Conservation (phyloP, 495 filamentous ascomycete species). For the Xanthoparmelia taractica region DNA sequence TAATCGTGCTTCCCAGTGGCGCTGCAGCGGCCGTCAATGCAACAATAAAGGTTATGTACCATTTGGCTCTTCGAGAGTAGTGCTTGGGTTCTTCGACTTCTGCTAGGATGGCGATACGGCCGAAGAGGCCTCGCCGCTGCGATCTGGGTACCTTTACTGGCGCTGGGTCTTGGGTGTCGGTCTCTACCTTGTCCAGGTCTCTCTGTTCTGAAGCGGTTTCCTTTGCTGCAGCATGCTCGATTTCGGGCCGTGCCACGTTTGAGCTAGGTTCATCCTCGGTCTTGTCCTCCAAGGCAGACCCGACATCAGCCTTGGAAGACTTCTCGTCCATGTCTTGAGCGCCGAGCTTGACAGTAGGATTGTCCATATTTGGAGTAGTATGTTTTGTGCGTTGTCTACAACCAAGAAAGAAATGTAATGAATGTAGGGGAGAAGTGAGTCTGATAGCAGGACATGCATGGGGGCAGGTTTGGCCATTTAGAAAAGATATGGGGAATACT, state of each 20-base stretch:
- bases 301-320: constrained; percentile 1
- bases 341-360: constrained; percentile 10
- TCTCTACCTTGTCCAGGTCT: constrained; percentile 3
- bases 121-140: constrained; percentile 68
- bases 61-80: constrained; percentile 67
- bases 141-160: constrained; percentile 54
- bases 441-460: too few species aligned
- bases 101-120: constrained; percentile 64
- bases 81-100: constrained; percentile 71
- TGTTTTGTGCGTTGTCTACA: neutral
- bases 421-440: too few species aligned
- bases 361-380: constrained; percentile 5
- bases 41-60: constrained; percentile 75
- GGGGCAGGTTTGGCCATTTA: too few species aligned
- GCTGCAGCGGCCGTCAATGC: constrained; percentile 67
- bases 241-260: neutral
- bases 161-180: constrained; percentile 5
- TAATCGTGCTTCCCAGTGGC: constrained; percentile 78
- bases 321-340: constrained; percentile 16
- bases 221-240: neutral
- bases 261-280: constrained; percentile 4
- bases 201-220: neutral
- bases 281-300: constrained; percentile 13
- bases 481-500: too few species aligned
- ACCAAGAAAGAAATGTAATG: too few species aligned